A percentile compares a stretch with the other conserved stretches of the same genome.
These are phyloP conservation scores for Epichloe sibirici DNA, from an alignment of 2,329 filamentous ascomycete genomes.

Conservation along the genomic window DNA sequence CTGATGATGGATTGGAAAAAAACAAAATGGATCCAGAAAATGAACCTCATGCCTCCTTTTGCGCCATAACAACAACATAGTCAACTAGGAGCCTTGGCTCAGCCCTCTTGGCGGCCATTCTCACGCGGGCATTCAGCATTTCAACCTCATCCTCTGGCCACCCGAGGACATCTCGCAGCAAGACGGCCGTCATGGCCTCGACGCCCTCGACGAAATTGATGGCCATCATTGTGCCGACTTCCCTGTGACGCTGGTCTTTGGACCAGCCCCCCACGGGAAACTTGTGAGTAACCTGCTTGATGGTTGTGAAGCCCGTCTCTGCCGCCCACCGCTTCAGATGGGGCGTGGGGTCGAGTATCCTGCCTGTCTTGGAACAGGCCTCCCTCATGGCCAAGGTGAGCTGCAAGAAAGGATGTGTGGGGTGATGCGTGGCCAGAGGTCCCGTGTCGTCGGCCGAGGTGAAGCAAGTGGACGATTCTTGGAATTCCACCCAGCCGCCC, in stretches of 20 bases:
- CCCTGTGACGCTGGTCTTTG: constrained; percentile 26
- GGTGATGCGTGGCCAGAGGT: constrained; percentile 14
- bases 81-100: constrained; percentile 20
- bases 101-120: constrained; percentile 13
- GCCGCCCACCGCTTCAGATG: constrained; percentile 16
- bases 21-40: neutral
- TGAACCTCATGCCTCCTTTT: constrained; percentile 10
- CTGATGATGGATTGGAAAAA: too few species aligned
- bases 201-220: constrained; percentile 25
- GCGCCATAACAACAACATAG: constrained; percentile 18
- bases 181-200: constrained; percentile 24
- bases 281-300: constrained; percentile 20
- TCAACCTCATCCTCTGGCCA: constrained; percentile 32
- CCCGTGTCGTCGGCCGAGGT: constrained; percentile 23
- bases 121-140: constrained; percentile 17
- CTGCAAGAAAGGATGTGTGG: constrained; percentile 22
- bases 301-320: constrained; percentile 24
- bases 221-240: constrained; percentile 27
- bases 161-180: constrained; percentile 25
- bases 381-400: constrained; percentile 14
- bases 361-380: constrained; percentile 17
- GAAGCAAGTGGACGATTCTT: constrained; percentile 26
- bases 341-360: constrained; percentile 18
- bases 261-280: constrained; percentile 27
- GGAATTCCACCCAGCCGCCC: constrained; percentile 35